Evolutionary conservation across 2,329 filamentous ascomycete genomes (phyloP).

Genomic region (Ceratocystis diversiconidia): DNA sequence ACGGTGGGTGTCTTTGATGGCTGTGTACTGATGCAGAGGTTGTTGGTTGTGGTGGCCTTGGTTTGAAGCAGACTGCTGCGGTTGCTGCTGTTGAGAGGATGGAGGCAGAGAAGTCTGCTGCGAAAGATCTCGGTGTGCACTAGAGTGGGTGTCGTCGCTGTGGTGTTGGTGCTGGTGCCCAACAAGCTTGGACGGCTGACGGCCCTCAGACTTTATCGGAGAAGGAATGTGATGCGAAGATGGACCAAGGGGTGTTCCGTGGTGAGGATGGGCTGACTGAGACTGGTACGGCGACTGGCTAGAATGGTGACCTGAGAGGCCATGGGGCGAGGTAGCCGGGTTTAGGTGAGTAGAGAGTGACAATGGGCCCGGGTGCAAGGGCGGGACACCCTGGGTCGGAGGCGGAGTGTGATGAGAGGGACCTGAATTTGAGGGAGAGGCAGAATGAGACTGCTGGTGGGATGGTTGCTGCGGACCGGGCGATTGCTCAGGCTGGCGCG

Average conservation of each 20-base stretch:
- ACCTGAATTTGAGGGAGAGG: neutral
- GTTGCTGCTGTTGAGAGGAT: conserved; percentile 28
- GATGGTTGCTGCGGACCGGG: neutral
- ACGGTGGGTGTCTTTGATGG: conserved; percentile 16
- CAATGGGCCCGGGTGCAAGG: neutral
- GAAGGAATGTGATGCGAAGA: neutral
- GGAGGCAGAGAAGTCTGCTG: conserved; percentile 26
- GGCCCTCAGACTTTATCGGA: conserved; percentile 7
- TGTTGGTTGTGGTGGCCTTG: neutral
- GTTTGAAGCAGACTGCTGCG: conserved; percentile 20
- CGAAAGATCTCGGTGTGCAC: conserved; percentile 17
- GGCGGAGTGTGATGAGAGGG: neutral
- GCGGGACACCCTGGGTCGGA: neutral
- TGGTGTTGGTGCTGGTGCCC: conserved; percentile 7
- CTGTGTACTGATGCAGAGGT: conserved; percentile 20
- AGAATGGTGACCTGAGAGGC: neutral
- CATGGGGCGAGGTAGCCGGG: neutral
- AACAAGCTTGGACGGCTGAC: conserved; percentile 2
- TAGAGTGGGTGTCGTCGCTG: conserved; percentile 6
- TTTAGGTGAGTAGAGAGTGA: conserved; percentile 14
- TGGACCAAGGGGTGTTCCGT: conserved; percentile 20
- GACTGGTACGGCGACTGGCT: conserved; percentile 19
- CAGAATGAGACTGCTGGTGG: neutral
- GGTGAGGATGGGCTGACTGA: conserved; percentile 22
- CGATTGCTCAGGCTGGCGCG: neutral